phyloP scores from a whole-genome alignment of 2,329 filamentous ascomycete species.

The Pseudocercospora crystallina region DNA sequence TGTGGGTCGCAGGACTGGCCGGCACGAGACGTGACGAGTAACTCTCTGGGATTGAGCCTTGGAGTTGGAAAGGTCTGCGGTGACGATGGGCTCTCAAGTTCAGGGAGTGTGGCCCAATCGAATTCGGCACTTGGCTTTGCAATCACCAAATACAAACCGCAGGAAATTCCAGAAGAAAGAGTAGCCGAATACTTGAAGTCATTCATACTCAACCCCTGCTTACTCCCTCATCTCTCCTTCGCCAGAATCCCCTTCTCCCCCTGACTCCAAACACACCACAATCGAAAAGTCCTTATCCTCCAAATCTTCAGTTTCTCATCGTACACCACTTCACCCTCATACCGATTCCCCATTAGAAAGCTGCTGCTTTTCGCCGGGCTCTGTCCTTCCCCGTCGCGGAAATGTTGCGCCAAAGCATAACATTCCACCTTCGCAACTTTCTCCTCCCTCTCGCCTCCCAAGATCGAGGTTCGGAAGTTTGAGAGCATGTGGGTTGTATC shows the following conservation, averaged over 20 bases:
- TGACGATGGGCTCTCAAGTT: too few species aligned
- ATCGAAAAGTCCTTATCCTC: neutral
- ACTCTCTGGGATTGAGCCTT: too few species aligned
- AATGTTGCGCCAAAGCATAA: conserved; percentile 4
- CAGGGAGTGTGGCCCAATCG: too few species aligned
- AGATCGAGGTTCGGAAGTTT: neutral
- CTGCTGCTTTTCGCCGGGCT: neutral
- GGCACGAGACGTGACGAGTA: too few species aligned
- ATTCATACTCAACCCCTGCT: too few species aligned
- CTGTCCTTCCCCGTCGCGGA: neutral
- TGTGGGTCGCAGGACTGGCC: too few species aligned
- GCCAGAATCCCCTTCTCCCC: neutral
- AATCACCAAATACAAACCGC: too few species aligned
- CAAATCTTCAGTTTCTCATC: neutral
- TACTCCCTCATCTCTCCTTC: too few species aligned
- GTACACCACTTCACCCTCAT: neutral
- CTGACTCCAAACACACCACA: conserved; percentile 1
- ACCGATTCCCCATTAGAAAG: conserved; percentile 1
- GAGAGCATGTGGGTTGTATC: conserved; percentile 6
- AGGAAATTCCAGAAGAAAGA: too few species aligned
- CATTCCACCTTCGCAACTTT: neutral
- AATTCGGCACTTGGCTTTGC: too few species aligned
- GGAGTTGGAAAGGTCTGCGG: too few species aligned
- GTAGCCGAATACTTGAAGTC: too few species aligned
- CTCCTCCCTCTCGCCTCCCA: neutral